Evolutionary conservation across 805 yeast species (phyloP), one percentile per base, ranked within the genome.

Genomic region (Yamadazyma paraphyllophila): DNA sequence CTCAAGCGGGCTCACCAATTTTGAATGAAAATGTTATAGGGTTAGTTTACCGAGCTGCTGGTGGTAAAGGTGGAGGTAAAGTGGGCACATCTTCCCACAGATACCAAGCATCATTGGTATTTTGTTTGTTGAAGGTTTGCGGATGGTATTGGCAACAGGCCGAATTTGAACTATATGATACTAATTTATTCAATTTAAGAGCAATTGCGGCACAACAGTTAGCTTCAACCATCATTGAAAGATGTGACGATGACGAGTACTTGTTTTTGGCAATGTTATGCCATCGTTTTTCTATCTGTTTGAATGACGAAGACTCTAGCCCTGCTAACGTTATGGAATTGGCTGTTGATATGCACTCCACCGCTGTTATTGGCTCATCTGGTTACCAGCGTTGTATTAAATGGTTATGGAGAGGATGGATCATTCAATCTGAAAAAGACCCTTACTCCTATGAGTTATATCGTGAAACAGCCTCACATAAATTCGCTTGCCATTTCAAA

Each of bases 341-440:
- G 56, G 96, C 96, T 0, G 89, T 87, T 24, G 96, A 89, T 59
- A 79, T 82, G 78, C 96, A 89, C 54, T 78, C 86, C 9, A 82
- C 91, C 7, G 74, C 76, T 16, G 83, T 88, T 13, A 87, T 90
- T 55, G 83, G 89, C 2, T 80, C 95, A 0, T 69, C 84, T 7
- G 96, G 96, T 0, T 89, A 81, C 62, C 96, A 89, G 63, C 69
- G 96, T 44, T 88, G 96, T 66, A 76, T 88, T 57, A 81, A 83
- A 53, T 89, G 96, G 96, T 64, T 89, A 40, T 89, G 97, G 97
- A 71, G 91, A 46, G 97, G 97, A 25, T 88, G 96, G 96, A 86
- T 89, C 50, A 75, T 86, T 41, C 96, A 88, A 64, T 78, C 85
- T 16, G 78, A 82, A 10, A 63, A 61, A 11, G 88, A 88, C 58